Percentiles rank a stretch among this genome's conserved stretches.
These are phyloP conservation scores for Xylaria castorea DNA, from an alignment of 495 filamentous ascomycete species.

Conservation along the genomic window DNA sequence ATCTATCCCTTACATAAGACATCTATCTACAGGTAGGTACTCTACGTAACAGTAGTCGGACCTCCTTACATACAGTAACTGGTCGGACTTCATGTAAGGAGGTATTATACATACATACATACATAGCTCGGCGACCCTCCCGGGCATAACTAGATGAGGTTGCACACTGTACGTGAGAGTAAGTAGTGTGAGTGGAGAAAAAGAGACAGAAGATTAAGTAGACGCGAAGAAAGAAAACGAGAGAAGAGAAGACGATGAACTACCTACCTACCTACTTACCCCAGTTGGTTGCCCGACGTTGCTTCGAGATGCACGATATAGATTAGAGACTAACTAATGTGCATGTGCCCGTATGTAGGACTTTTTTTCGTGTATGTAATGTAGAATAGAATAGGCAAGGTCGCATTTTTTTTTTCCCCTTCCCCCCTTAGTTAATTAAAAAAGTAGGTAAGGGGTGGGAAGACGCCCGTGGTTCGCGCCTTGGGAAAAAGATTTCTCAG, in stretches of 20 bases:
- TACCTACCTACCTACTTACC: too few relatives aligned
- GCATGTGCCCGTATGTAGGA: not conserved
- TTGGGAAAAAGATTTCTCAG: slow-evolving; percentile 4
- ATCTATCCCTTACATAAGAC: too few relatives aligned
- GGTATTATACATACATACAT: not conserved
- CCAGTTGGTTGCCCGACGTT: not conserved
- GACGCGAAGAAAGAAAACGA: not conserved
- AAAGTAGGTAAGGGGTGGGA: not conserved
- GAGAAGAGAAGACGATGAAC: too few relatives aligned
- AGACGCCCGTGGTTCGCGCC: slow-evolving; percentile 9
- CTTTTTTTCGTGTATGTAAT: not conserved
- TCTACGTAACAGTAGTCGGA: too few relatives aligned
- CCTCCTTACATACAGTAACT: too few relatives aligned
- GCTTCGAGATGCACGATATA: slow-evolving; percentile 12
- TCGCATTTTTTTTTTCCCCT: not conserved
- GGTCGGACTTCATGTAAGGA: too few relatives aligned
- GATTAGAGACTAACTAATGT: not conserved
- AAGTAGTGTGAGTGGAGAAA: slow-evolving; percentile 6
- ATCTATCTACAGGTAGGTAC: too few relatives aligned
- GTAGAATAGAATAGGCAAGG: slow-evolving; percentile 7
- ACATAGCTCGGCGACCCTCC: not conserved
- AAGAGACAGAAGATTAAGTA: not conserved
- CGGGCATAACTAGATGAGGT: not conserved
- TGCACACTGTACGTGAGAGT: not conserved
- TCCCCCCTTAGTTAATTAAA: too few relatives aligned